Base-by-base conservation (phyloP, 2,329 filamentous ascomycete genomes). In the Alternaria incomplexa region DNA sequence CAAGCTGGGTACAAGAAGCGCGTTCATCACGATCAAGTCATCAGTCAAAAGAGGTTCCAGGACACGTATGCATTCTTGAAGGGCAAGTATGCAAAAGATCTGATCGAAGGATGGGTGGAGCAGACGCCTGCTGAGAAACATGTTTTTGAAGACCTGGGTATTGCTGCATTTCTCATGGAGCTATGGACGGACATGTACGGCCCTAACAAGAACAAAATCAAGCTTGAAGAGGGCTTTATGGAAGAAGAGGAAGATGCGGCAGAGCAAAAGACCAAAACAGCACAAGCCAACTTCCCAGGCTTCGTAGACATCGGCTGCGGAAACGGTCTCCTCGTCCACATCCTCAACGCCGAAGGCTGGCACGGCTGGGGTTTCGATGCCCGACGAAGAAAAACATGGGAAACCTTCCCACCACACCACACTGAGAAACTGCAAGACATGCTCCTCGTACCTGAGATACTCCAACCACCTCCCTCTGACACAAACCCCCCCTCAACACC, bases 241-340 rank as follows among this genome's bases (percentile, higher is more conserved):
- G 8, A 52, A 15, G n/a, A 54, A 10, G 13, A 44, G 5, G 13
- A 30, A n/a, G 53, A 48, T 15, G 40, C 57, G 17, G 13, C 30
- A 46, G 10, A 17, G 46, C 23, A 53, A 40, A 54, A 2, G 62
- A 66, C 9, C 73, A 77, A 47, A 46, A 9, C 1, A 15, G 47
- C 52, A 30, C 61, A 53, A 51, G 20, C 48, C 12, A 56, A 23
- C 15, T 97, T 97, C 71, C 92, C 93, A 0, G 94, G 95, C 0
- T 99, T 98, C 73, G 92, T 97, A 20, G 96, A 99, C 74, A 93
- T 99, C 48, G 96, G 95, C 6, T 98, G 96, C 76, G 96, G 96
- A 2, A 99, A 98, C 74, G 96, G 96, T 1, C 84, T 99, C 4
- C 86, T 99, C 1, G 92, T 97, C 8, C 88, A 96, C 75, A 87